Percentiles rank a stretch among this genome's conserved stretches.
phyloP scores from a whole-genome alignment of 2,329 filamentous ascomycete species.

The Sporothrix sp. region DNA sequence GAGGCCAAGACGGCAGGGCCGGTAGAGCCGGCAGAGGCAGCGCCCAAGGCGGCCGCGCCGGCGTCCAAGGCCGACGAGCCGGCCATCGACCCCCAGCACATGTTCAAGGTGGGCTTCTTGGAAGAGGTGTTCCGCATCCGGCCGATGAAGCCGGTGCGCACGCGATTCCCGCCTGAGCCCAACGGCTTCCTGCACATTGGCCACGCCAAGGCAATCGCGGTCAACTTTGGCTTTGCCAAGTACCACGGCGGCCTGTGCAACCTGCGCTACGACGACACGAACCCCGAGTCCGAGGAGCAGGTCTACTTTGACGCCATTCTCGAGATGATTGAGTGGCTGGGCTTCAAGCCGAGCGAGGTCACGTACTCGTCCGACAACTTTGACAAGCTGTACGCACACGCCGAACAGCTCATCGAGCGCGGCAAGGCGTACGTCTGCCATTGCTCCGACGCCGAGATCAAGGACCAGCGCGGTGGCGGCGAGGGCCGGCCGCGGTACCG shows the following conservation, averaged over 20 bases:
- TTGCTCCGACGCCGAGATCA: constrained; percentile 73
- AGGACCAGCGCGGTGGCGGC: constrained; percentile 72
- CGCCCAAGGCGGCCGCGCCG: constrained; percentile 20
- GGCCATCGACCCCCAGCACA: constrained; percentile 49
- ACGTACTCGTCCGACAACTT: constrained; percentile 92
- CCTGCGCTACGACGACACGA: constrained; percentile 64
- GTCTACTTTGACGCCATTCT: constrained; percentile 82
- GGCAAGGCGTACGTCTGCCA: constrained; percentile 78
- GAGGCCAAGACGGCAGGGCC: constrained; percentile 24
- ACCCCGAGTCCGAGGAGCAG: constrained; percentile 87
- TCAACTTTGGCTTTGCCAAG: constrained; percentile 92
- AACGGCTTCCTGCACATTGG: constrained; percentile 93
- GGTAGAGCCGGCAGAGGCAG: constrained; percentile 24
- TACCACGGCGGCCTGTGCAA: constrained; percentile 57
- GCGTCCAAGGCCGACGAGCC: constrained; percentile 35
- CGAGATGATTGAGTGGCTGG: constrained; percentile 80
- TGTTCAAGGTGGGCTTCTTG: constrained; percentile 75
- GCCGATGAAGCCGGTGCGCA: constrained; percentile 51
- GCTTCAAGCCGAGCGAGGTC: constrained; percentile 65
- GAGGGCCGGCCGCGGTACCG: constrained; percentile 62
- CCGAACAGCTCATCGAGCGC: constrained; percentile 68
- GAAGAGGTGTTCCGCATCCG: constrained; percentile 61
- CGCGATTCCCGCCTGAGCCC: constrained; percentile 75
- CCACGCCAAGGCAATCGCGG: constrained; percentile 87
- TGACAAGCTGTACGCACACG: constrained; percentile 74